Evolutionary conservation across 208 protist species (phyloP), one percentile per base, ranked within the genome.

Genomic region (Acanthamoeba healyi): DNA sequence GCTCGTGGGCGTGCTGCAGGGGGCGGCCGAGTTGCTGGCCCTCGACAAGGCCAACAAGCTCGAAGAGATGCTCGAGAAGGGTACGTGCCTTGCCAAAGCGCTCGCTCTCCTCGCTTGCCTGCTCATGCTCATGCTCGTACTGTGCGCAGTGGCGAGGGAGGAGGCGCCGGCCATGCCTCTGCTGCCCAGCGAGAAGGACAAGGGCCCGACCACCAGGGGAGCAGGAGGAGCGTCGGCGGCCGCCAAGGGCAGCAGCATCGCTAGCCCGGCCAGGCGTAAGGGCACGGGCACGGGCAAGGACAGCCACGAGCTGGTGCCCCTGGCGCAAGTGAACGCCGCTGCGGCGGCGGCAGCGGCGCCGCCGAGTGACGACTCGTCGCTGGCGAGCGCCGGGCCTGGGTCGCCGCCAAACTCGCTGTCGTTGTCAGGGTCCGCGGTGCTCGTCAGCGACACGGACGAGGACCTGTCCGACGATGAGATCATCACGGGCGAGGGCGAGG

Each of bases 21-120:
- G 74, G 26, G 74, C 74, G 15, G 74, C 74, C 26, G 74, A 82
- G 26, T 24, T 82, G 22, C 17, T 54, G 34, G 74, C 74, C 10
- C 34, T 82, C 1, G 74, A 82, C 5, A 44, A 51, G 34, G 15
- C 74, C 7, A 82, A 82, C 74, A 82, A 82, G 74, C 74, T 82
- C 2, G 74, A 82, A 14, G 74, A 82, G 42, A n/a, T 82, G 74
- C 74, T 82, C 74, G 74, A 82, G 22, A 82, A 82, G 54, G 74
- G 74, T 82, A 51, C 40, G 14, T 58, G 51, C n/a, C n/a, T n/a
- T n/a, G n/a, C n/a, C n/a, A n/a, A n/a, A n/a, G n/a, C n/a, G n/a
- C n/a, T n/a, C n/a, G n/a, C n/a, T n/a, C n/a, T n/a, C n/a, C n/a
- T n/a, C n/a, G n/a, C n/a, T n/a, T n/a, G n/a, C n/a, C n/a, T 58